Base-by-base conservation (phyloP, 306 rosid genomes). In the Datisca glomerata region DNA sequence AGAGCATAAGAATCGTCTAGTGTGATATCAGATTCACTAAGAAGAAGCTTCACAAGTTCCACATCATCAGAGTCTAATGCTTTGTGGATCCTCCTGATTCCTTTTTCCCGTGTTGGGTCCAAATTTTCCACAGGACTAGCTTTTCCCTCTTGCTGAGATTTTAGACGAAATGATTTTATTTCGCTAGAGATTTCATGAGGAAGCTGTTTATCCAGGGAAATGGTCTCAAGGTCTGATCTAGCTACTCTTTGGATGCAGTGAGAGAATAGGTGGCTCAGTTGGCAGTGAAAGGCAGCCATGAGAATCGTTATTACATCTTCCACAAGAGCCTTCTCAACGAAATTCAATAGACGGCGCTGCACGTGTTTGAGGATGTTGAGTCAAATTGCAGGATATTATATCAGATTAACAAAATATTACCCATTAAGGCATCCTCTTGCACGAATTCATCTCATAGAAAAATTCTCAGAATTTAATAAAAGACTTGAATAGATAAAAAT, bases 11-110 rank as follows among this genome's bases (percentile, higher is more conserved):
- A 95, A 55, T 70, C 80, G 55, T 89, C 62, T 25, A 89, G 75
- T 2, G 86, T 77, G 51, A 75, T 63, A 33, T 45, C 65, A 38
- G 96, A 78, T 63, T 89, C 98, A 0, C 53, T 34, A 18, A 89
- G 61, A 49, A 89, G 84, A 49, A 78, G 92, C 49, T 51, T 63
- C 43, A 89, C 71, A 8, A 89, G 75, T 60, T 80, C 94, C 54
- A 89, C 79, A 56, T 89, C 98, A 59, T 89, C 98, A 41, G 74
- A 72, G 48, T 89, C 96, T 56, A 89, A 66, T 4, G 98, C 91
- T 38, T 64, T 72, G 55, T 60, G 92, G 63, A 89, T 74, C 33
- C 47, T 68, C 59, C 59, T 47, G 39, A 78, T 54, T 60, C 71
- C 65, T 78, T 68, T 89, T n/a, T 75, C 79, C 41, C 45, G 64